Evolutionary conservation across 1,284 basidiomycete species (phyloP), one percentile per base, ranked within the genome.

Genomic region (Kalmanozyma brasiliensis): DNA sequence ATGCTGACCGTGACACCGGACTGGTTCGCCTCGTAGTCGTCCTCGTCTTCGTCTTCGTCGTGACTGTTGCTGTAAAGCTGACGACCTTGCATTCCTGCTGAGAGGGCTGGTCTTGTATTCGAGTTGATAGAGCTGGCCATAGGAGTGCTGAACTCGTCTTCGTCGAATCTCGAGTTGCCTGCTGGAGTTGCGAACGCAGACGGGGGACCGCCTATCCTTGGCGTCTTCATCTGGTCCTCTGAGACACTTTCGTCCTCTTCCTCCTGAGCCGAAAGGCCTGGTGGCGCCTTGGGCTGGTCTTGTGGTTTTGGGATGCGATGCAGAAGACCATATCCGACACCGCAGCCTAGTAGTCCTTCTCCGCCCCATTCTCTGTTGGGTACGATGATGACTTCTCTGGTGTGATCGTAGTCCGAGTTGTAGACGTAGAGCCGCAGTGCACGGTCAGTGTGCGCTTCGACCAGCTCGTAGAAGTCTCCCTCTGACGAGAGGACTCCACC

Each of bases 401-500:
- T 83, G 16, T 83, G 80, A 48, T 98, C 94, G 77, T 97, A 95
- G 83, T 98, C 95, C 72, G 93, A 90, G 38, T 94, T 97, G 84
- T 98, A 98, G 8, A 98, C 94, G 80, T 95, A 98, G 23, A 98
- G 89, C 36, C 93, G 86, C 34, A 98, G 83, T 7, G 94, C 92
- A 82, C 93, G 94, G 77, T 97, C 94, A 49, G 92, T 87, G 83
- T 98, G 93, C 36, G 90, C 88, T 85, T 98, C 96, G 26, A 98
- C 92, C 3, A 98, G 85, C 67, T 96, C 92, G 83, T 98, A 98
- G 78, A 98, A 98, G 80, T 98, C 94, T 64, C 90, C 90, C 83
- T 98, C 95, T n/a, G 91, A 89, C n/a, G 74, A 58, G 16, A 79
- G 53, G 1, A 92, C 90, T 6, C 95, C 95, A 13, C 94, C 94